Evolutionary conservation across 225 moss, liverwort and hornwort genomes (phyloP), one percentile per base, ranked within the genome.

Genomic region (Pseudoscleropodium purum): DNA sequence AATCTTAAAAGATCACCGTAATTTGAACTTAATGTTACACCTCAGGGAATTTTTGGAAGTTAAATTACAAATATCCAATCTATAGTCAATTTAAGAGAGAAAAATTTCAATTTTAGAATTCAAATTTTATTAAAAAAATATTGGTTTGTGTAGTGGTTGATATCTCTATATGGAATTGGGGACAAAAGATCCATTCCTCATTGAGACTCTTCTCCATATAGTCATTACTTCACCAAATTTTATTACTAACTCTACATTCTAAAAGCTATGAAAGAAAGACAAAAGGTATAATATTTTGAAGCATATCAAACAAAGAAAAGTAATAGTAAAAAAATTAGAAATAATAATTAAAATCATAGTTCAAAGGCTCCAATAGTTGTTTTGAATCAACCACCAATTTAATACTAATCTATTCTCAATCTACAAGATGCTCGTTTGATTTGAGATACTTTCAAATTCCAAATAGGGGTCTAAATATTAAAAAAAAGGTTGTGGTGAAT

Each of bases 361-460:
- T 39, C 25, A 1, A 39, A 69, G 13, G 6, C 13, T 69, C 1
- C 0, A 25, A 0, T 8, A 25, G 2, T n/a, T 69, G 24, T 69
- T 13, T n/a, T 24, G 13, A n/a, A 69, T 69, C n/a, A 7, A 24
- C 2, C 13, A 24, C 13, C 21, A n/a, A 13, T 39, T 24, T 68
- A 4, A 37, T 25, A 66, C 10, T 18, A 10, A 18, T 36, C 5
- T 5, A 4, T 21, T 13, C 2, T 70, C 6, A 24, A 70, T 39
- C 14, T 70, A 39, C 2, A 25, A 39, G 39, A 39, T 70, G 7
- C 13, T 39, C 0, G 2, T 8, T 39, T 70, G 14, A 70, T 36
- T 67, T 36, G 36, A 36, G 2, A 11, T 3, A 21, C n/a, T 39
- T 70, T 70, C 10, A 39, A 39, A 6, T 70, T 39, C 8, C 7